Percentiles rank a stretch among this genome's conserved stretches.
Conservation (phyloP, 2,329 filamentous ascomycete species). For the Tolypocladium album region DNA sequence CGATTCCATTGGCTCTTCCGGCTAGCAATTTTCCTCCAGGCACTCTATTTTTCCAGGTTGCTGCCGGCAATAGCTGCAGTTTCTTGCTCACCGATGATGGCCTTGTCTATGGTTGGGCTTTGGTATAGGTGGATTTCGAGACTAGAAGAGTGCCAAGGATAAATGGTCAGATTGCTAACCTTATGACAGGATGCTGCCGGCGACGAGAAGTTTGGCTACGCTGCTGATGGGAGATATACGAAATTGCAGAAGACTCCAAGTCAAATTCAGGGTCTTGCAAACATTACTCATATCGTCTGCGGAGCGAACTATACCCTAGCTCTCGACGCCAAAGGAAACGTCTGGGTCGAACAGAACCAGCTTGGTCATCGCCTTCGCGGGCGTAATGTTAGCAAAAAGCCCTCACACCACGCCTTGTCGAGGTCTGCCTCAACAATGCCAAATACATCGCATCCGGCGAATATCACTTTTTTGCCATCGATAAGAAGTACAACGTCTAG, state of each 20-base stretch:
- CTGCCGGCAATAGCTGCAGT: slow-evolving; percentile 56
- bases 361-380: slow-evolving; percentile 38
- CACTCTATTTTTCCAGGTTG: slow-evolving; percentile 45
- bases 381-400: slow-evolving; percentile 24
- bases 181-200: slow-evolving; percentile 14
- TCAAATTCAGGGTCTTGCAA: slow-evolving; percentile 42
- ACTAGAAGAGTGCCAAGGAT: too few species aligned
- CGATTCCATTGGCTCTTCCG: slow-evolving; percentile 48
- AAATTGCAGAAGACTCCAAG: slow-evolving; percentile 33
- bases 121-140: slow-evolving; percentile 32
- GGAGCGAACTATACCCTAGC: slow-evolving; percentile 58
- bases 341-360: slow-evolving; percentile 37
- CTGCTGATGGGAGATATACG: slow-evolving; percentile 20
- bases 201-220: slow-evolving; percentile 41
- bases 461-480: slow-evolving; percentile 67
- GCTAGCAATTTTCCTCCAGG: slow-evolving; percentile 41
- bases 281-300: slow-evolving; percentile 46
- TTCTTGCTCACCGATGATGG: slow-evolving; percentile 61
- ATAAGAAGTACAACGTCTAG: slow-evolving; percentile 55
- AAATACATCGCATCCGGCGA: slow-evolving; percentile 53
- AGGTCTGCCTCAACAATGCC: slow-evolving; percentile 48
- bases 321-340: slow-evolving; percentile 36
- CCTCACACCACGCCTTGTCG: slow-evolving; percentile 35
- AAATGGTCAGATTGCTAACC: background rate
- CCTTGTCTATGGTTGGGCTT: slow-evolving; percentile 69